Conservation (phyloP, 257 asterid species). For the Fraxinus cuspidata region DNA sequence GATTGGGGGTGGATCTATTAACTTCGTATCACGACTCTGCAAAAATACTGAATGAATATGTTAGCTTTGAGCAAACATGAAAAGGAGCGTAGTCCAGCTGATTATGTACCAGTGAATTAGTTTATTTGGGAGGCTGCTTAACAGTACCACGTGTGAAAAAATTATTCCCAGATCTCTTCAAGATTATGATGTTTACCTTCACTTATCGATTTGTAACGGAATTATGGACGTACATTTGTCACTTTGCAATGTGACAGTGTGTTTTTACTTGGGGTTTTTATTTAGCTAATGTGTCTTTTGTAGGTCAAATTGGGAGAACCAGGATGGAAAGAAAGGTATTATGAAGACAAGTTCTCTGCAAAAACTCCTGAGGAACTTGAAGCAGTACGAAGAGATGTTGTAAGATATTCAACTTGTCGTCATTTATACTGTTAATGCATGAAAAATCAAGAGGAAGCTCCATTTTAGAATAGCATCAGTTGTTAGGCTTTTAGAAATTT, state of each 20-base stretch:
- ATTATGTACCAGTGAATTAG: background rate
- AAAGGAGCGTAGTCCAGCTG: background rate
- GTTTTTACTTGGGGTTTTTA: constrained; percentile 30
- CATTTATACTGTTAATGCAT: constrained; percentile 10
- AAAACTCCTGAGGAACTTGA: constrained; percentile 82
- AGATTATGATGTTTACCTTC: constrained; percentile 15
- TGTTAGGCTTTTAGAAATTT: constrained; percentile 2
- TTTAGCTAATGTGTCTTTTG: constrained; percentile 26
- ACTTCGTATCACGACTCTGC: too few species aligned
- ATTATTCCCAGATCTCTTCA: constrained; percentile 4
- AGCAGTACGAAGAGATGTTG: constrained; percentile 77
- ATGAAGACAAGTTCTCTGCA: constrained; percentile 78
- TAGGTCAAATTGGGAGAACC: constrained; percentile 88
- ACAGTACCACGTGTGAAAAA: constrained; percentile 17
- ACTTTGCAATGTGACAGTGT: constrained; percentile 14
- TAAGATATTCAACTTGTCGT: constrained; percentile 49
- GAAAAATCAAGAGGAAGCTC: constrained; percentile 11
- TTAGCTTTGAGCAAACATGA: background rate
- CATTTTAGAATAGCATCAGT: background rate
- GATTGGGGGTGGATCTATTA: background rate
- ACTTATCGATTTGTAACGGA: background rate
- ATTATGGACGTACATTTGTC: background rate
- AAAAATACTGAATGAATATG: too few species aligned
- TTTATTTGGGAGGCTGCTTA: background rate
- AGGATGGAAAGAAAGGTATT: constrained; percentile 97